These are phyloP conservation scores for Penicillium vulpinum DNA, from an alignment of 2,329 filamentous ascomycete species.

Conservation along the genomic window DNA sequence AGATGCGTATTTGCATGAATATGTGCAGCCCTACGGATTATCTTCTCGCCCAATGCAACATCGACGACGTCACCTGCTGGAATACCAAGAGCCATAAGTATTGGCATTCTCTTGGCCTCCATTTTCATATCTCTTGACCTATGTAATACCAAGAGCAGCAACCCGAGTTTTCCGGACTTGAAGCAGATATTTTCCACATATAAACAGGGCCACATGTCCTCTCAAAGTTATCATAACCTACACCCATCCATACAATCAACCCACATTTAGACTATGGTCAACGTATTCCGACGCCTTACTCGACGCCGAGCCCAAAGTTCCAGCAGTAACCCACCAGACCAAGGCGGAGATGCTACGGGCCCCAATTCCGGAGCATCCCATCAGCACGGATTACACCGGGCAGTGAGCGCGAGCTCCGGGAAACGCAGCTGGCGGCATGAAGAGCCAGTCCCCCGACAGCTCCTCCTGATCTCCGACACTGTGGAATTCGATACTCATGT, in stretches of 20 bases:
- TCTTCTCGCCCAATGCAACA: not conserved
- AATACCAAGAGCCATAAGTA: constrained; percentile 4
- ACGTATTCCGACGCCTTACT: constrained; percentile 21
- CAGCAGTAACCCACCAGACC: constrained; percentile 1
- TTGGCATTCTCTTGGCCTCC: constrained; percentile 1
- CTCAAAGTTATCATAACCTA: not conserved
- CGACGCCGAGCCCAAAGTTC: constrained; percentile 18
- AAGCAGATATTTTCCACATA: too few species aligned
- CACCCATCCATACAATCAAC: not conserved
- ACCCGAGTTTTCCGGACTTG: not conserved
- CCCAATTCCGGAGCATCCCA: not conserved
- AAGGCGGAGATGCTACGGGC: not conserved
- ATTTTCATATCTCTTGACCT: constrained; percentile 2
- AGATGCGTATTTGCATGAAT: not conserved
- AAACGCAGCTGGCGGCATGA: constrained; percentile 17
- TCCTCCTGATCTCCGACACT: constrained; percentile 34
- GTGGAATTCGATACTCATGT: constrained; percentile 54
- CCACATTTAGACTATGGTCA: constrained; percentile 16
- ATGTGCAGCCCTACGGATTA: not conserved
- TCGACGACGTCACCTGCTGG: constrained; percentile 8
- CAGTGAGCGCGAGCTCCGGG: constrained; percentile 15
- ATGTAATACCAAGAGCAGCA: constrained; percentile 8
- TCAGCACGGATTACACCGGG: constrained; percentile 13
- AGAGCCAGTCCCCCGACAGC: constrained; percentile 21
- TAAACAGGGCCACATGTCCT: not conserved